These are phyloP conservation scores for Laguncularia racemosa DNA, from an alignment of 345 rosid genomes.

Conservation along the genomic window DNA sequence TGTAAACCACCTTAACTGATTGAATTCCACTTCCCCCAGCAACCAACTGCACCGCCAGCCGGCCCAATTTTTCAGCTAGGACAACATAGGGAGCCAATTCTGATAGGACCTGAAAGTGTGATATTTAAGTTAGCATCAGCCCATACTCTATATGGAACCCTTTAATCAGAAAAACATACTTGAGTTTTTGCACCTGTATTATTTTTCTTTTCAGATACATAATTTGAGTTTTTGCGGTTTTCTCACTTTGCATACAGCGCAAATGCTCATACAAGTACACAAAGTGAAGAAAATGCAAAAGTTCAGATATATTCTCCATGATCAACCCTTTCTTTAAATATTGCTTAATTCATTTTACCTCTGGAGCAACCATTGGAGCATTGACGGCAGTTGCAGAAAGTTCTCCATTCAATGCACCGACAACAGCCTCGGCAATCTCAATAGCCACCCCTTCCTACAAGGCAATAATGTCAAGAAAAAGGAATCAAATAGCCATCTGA, in stretches of 20 bases:
- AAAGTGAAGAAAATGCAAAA: too few relatives aligned
- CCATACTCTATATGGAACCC: background rate
- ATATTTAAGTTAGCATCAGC: background rate
- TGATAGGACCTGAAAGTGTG: constrained; percentile 19
- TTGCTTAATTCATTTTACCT: constrained; percentile 18
- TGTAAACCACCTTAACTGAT: constrained; percentile 52
- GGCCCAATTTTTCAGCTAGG: constrained; percentile 73
- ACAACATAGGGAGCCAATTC: constrained; percentile 61
- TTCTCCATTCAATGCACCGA: constrained; percentile 72
- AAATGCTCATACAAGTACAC: too few relatives aligned
- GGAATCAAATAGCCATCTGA: background rate
- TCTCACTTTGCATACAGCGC: too few relatives aligned
- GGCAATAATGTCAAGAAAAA: background rate
- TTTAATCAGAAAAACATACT: too few relatives aligned
- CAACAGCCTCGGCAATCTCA: constrained; percentile 85
- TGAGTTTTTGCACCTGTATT: too few relatives aligned
- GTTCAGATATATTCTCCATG: too few relatives aligned
- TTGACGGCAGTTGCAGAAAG: constrained; percentile 79
- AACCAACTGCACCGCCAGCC: constrained; percentile 68
- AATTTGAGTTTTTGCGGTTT: too few relatives aligned
- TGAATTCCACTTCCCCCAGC: constrained; percentile 65
- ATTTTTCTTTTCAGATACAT: too few relatives aligned
- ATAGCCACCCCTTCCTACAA: constrained; percentile 80
- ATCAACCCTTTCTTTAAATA: too few relatives aligned
- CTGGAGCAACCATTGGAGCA: constrained; percentile 75